Base-by-base conservation (phyloP, 2,329 filamentous ascomycete genomes). In the Grosmannia serpens region DNA sequence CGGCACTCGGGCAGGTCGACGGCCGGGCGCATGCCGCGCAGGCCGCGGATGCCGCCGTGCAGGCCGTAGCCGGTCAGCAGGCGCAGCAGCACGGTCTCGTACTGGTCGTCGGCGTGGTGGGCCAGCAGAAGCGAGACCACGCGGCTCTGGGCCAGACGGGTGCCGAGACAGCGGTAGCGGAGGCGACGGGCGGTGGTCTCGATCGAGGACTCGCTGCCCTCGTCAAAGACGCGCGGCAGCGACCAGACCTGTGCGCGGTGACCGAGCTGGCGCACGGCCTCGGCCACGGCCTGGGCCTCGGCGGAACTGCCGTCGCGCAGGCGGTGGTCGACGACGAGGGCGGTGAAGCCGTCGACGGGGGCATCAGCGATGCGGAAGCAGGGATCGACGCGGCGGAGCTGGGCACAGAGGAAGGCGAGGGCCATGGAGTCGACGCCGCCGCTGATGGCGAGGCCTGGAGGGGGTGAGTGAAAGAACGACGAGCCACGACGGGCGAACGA, bases 341-440 rank as follows among this genome's bases (percentile, higher is more conserved):
- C 77, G 33, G 70, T 65, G 59, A 79, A 77, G 46, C 65, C 64
- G 29, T 58, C 46, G 44, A 75, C 66, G 17, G 75, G 72, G 60
- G 77, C 75, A 64, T 79, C 79, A 38, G 72, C 73, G 29, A 83
- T 67, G 50, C 63, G 71, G 62, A 75, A 66, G 29, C 64, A 60
- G 2, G 66, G 67, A 52, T 74, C 66, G 3, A 62, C 60, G 3
- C 61, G 68, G 44, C 71, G 70, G 41, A 80, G 65, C 52, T 75
- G 71, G 54, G 77, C 78, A 68, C 88, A 89, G 41, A 97, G 79
- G 61, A 77, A 84, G 58, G 91, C 90, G 61, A 99, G 77, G 31
- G 92, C 92, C 91, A 97, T 99, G n/a, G 92, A 97, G 71, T 99
- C 94, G 46, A 94, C 88, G 9, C 94, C 94, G 27, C 94, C 94